Percentiles rank a stretch among this genome's conserved stretches.
These are phyloP conservation scores for Cercophora samala DNA, from an alignment of 495 filamentous ascomycete species.

Conservation along the genomic window DNA sequence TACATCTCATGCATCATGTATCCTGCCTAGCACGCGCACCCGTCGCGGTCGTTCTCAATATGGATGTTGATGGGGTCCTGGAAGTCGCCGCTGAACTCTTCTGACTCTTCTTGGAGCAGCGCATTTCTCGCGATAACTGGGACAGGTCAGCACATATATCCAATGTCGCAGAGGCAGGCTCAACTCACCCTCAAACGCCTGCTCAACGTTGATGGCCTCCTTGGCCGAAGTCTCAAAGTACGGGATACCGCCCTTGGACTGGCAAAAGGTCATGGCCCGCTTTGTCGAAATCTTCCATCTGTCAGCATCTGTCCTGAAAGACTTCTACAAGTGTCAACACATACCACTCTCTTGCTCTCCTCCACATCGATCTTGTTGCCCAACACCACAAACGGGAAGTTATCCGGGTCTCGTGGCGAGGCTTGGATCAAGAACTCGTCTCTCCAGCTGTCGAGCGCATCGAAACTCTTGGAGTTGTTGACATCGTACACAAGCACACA, in stretches of 20 bases:
- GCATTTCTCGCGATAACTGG: slow-evolving; percentile 96
- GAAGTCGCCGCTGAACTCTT: slow-evolving; percentile 89
- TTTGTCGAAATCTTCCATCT: slow-evolving; percentile 74
- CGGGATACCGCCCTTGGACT: slow-evolving; percentile 93
- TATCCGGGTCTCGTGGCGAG: slow-evolving; percentile 92
- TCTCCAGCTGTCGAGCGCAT: slow-evolving; percentile 96
- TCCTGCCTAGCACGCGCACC: slow-evolving; percentile 73
- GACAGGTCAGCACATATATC: slow-evolving; percentile 21
- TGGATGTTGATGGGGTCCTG: slow-evolving; percentile 97
- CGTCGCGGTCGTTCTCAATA: slow-evolving; percentile 83
- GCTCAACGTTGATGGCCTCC: slow-evolving; percentile 96
- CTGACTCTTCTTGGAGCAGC: slow-evolving; percentile 91
- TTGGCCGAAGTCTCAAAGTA: slow-evolving; percentile 99
- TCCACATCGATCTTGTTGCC: slow-evolving; percentile 99
- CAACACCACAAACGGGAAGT: slow-evolving; percentile 95
- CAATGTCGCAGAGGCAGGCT: background rate
- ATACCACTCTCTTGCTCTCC: slow-evolving; percentile 88
- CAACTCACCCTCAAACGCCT: slow-evolving; percentile 87
- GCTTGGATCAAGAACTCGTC: slow-evolving; percentile 99
- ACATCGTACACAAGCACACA: slow-evolving; percentile 98
- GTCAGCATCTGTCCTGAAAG: slow-evolving; percentile 18
- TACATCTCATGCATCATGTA: slow-evolving; percentile 9
- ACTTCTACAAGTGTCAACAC: slow-evolving; percentile 31
- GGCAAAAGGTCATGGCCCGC: slow-evolving; percentile 94
- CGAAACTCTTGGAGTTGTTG: slow-evolving; percentile 98